Evolutionary conservation across 2,329 filamentous ascomycete species (phyloP).

Genomic region (Chrysoporthe austroafricana): DNA sequence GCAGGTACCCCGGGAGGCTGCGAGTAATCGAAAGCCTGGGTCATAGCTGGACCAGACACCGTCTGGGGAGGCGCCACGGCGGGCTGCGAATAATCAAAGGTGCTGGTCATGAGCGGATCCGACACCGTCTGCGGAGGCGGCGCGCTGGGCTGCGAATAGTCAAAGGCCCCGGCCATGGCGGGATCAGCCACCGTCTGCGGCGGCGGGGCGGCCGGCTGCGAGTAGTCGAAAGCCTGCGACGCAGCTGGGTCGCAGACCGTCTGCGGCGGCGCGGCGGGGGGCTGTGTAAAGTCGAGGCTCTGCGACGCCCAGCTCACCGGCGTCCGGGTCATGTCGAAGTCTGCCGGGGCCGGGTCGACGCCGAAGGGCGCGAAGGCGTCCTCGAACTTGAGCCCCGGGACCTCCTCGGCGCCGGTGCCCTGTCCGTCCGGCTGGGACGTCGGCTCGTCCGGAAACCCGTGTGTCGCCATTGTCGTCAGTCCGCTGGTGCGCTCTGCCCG

Average conservation of each 20-base stretch:
- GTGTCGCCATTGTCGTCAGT: background rate
- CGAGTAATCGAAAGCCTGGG: conserved; percentile 1
- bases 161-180: background rate
- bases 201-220: background rate
- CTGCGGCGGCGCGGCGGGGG: background rate
- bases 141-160: too few relatives aligned
- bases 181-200: background rate
- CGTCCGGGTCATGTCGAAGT: background rate
- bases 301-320: background rate
- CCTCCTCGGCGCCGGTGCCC: background rate
- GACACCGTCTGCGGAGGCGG: too few relatives aligned
- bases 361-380: conserved; percentile 5
- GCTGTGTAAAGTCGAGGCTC: background rate
- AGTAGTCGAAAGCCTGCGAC: conserved; percentile 1
- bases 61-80: background rate
- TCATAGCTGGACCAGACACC: background rate
- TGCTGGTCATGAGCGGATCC: too few relatives aligned
- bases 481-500: too few relatives aligned
- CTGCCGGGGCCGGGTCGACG: background rate
- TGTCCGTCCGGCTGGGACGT: background rate
- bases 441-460: background rate
- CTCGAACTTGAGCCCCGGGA: background rate
- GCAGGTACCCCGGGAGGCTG: background rate
- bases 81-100: background rate
- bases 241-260: background rate